Conservation (phyloP, 805 yeast genomes). For the Candida saitoana region DNA sequence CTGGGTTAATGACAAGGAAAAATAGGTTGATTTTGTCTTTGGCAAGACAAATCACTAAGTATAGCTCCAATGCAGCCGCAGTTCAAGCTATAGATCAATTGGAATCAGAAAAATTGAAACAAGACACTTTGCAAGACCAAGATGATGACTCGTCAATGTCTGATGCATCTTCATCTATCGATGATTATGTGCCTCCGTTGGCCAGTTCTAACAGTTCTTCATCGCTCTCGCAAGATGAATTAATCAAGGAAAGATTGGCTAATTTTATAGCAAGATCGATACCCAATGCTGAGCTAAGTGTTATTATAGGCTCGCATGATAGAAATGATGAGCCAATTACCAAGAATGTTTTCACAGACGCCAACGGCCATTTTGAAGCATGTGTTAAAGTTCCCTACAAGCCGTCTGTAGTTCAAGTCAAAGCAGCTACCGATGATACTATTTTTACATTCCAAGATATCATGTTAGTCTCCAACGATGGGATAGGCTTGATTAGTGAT, state of each 20-base stretch:
- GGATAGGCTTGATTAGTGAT: constrained; percentile 79
- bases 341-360: constrained; percentile 48
- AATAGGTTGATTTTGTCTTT: constrained; percentile 65
- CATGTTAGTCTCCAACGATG: constrained; percentile 39
- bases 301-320: constrained; percentile 54
- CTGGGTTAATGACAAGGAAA: constrained; percentile 67
- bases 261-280: constrained; percentile 68
- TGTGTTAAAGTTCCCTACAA: constrained; percentile 51
- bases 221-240: constrained; percentile 34
- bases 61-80: constrained; percentile 14
- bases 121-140: constrained; percentile 17
- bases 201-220: constrained; percentile 2
- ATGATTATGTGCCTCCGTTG: constrained; percentile 2
- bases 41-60: constrained; percentile 62
- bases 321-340: constrained; percentile 21
- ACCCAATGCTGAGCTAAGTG: constrained; percentile 49
- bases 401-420: constrained; percentile 58
- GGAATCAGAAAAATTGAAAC: constrained; percentile 24
- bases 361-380: constrained; percentile 60
- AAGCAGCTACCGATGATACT: constrained; percentile 44
- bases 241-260: constrained; percentile 60
- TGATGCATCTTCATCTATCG: constrained; percentile 14
- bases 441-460: constrained; percentile 45
- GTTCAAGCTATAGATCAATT: constrained; percentile 21
- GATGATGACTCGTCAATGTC: constrained; percentile 20